phyloP scores from a whole-genome alignment of 805 yeast species.

The Yarrowia sp. region DNA sequence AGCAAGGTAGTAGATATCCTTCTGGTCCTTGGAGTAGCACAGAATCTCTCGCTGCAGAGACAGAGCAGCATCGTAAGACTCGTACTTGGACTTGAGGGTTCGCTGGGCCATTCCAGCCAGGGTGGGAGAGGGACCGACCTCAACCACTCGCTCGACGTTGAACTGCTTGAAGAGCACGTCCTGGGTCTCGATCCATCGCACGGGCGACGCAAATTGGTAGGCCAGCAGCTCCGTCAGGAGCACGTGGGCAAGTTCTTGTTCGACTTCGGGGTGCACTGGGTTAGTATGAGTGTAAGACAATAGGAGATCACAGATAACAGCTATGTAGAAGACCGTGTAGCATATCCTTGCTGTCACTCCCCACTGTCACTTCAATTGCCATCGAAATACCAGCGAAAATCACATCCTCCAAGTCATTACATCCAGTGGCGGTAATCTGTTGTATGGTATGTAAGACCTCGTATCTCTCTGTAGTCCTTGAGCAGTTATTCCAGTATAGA shows the following conservation, averaged over 20 bases:
- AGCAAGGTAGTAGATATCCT: conserved; percentile 89
- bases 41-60: conserved; percentile 91
- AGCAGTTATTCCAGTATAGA: no score
- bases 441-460: no score
- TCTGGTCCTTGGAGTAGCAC: conserved; percentile 94
- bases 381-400: no score
- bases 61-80: conserved; percentile 96
- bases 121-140: conserved; percentile 98
- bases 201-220: conserved; percentile 99
- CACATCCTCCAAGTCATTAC: no score
- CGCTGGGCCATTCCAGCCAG: conserved; percentile 98
- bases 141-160: conserved; percentile 97
- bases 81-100: conserved; percentile 93
- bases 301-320: neutral
- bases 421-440: no score
- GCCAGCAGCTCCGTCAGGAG: conserved; percentile 95
- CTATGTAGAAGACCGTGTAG: no score
- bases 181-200: conserved; percentile 99
- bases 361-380: no score
- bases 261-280: conserved; percentile 87
- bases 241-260: conserved; percentile 96
- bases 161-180: conserved; percentile 93
- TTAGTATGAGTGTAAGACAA: neutral
- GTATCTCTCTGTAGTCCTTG: no score
- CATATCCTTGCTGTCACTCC: no score